phyloP scores from a whole-genome alignment of 2,329 filamentous ascomycete species.

The Lecanicillium sp. region DNA sequence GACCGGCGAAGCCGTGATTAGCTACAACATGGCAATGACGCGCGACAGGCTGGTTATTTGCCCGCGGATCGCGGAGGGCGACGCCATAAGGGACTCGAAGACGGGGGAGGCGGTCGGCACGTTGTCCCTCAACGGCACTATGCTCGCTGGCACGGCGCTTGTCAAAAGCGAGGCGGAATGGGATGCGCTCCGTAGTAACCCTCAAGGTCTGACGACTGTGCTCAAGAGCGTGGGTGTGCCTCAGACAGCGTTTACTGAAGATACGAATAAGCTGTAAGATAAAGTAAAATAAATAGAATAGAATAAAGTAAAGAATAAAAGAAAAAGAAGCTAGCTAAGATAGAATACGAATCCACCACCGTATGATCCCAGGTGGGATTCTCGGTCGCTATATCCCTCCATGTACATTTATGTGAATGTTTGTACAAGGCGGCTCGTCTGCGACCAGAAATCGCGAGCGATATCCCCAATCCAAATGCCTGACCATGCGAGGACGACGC shows the following conservation, averaged over 20 bases:
- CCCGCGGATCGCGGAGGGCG: conserved; percentile 49
- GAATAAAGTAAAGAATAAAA: neutral
- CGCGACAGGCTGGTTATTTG: conserved; percentile 45
- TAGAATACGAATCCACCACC: too few species aligned
- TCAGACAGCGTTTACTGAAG: conserved; percentile 4
- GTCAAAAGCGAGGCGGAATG: conserved; percentile 55
- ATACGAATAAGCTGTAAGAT: conserved; percentile 7
- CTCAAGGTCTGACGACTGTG: conserved; percentile 18
- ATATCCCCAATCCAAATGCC: too few species aligned
- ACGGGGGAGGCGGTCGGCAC: conserved; percentile 33
- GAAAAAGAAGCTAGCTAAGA: neutral
- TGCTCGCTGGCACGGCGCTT: conserved; percentile 58
- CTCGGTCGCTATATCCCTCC: too few species aligned
- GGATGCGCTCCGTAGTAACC: conserved; percentile 42
- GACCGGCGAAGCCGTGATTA: conserved; percentile 44
- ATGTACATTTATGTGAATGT: too few species aligned
- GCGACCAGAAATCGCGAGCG: too few species aligned
- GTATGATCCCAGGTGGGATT: too few species aligned
- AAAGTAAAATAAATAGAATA: neutral
- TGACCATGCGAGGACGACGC: neutral
- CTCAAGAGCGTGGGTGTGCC: conserved; percentile 28
- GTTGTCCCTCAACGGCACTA: conserved; percentile 53
- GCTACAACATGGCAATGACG: conserved; percentile 60
- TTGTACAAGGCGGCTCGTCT: too few species aligned
- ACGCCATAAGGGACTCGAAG: conserved; percentile 23